phyloP scores from a whole-genome alignment of 2,329 filamentous ascomycete genomes.

The Ascochyta rabiei region DNA sequence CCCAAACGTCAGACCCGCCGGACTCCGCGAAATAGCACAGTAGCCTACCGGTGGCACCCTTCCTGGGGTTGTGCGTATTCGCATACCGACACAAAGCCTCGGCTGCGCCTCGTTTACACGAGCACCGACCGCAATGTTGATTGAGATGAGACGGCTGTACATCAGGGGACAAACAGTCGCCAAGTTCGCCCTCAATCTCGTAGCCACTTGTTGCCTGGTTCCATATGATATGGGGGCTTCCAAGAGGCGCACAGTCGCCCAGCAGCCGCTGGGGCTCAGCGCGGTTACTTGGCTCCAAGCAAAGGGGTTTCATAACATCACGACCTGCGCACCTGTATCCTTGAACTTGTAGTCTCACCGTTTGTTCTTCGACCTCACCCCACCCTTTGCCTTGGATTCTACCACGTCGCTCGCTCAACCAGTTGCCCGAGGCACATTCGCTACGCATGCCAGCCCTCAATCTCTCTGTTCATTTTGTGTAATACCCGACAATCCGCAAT shows the following conservation, averaged over 20 bases:
- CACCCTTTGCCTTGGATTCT: background rate
- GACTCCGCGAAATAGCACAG: constrained; percentile 1
- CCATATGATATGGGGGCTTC: constrained; percentile 11
- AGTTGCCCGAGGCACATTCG: constrained; percentile 12
- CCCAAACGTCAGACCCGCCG: background rate
- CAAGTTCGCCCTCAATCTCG: constrained; percentile 11
- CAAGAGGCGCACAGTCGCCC: constrained; percentile 28
- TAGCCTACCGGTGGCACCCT: background rate
- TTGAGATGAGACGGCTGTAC: constrained; percentile 19
- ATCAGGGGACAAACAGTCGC: background rate
- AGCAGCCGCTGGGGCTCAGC: constrained; percentile 24
- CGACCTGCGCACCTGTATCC: constrained; percentile 10
- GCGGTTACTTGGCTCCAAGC: constrained; percentile 24
- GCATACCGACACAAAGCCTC: background rate
- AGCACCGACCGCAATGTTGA: constrained; percentile 12
- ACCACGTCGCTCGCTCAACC: constrained; percentile 19
- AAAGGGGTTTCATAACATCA: constrained; percentile 28
- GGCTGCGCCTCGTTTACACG: constrained; percentile 7
- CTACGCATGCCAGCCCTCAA: constrained; percentile 13
- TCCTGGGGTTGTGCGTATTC: background rate
- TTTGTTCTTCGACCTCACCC: constrained; percentile 2
- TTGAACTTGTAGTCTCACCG: constrained; percentile 2
- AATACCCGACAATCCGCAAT: constrained; percentile 22
- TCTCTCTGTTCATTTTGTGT: background rate
- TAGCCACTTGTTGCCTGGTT: constrained; percentile 5